Base-by-base conservation (phyloP, 2,329 filamentous ascomycete genomes). In the Penicillium occitanis region DNA sequence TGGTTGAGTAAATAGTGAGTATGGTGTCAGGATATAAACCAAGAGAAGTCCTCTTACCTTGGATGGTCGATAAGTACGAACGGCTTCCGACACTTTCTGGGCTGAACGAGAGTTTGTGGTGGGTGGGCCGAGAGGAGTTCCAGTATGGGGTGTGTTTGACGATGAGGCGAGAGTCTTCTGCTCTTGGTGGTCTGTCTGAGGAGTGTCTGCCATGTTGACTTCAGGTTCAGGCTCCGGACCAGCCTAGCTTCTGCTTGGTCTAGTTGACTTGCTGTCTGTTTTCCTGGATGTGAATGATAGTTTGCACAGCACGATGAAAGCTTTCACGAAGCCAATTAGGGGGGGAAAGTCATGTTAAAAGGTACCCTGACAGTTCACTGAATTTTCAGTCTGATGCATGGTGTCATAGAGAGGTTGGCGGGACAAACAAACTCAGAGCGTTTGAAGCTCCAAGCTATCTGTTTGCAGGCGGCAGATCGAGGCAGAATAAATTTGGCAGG, bases 1-100 rank as follows among this genome's bases (percentile, higher is more conserved):
- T 64, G 42, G 5, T 44, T 42, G 11, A 14, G 28, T 19, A 25
- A 17, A 14, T n/a, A 28, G 48, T 62, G n/a, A 62, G 37, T 58
- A 67, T 64, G 65, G 57, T 65, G 42, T 22, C 22, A 61, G 14
- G 14, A 25, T 46, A 22, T 13, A 51, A 51, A 2, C 42, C 11
- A 11, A 33, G 48, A 19, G 25, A 37, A 37, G 8, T 33, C 17
- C 28, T 69, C 79, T 71, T 80, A 94, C 91, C 84, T 92, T 93
- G 57, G 90, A 90, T 7, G 94, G 92, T 61, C 91, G 86, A 76
- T 92, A 96, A 64, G 85, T 88, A 44, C 87, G 84, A 71, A 97
- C 89, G 70, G 95, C 85, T 73, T 97, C 92, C 73, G 87, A 85
- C 64, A 97, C 85, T 74, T 91, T 91, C 13, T 90, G 87, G 5